Base-by-base conservation (phyloP, 306 rosid species). In the Prunus dulcis region DNA sequence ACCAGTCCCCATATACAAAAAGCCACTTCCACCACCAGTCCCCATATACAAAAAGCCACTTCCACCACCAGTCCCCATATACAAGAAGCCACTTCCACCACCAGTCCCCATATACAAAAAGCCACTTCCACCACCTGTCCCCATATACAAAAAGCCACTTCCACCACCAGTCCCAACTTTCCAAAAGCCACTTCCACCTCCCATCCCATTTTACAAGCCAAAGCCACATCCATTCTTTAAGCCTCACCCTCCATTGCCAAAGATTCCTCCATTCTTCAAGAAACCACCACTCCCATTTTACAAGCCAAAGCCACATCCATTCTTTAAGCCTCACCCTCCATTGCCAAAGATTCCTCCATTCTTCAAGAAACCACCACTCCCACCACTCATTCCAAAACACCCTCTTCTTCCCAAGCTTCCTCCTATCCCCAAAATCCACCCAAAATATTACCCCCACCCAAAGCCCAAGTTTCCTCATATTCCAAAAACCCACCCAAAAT, bases 151-250 rank as follows among this genome's bases (percentile, higher is more conserved):
- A 0, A 68, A 67, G 20, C 69, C 73, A 0, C 56, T 61, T 15
- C 84, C 86, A 0, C 85, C 90, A 0, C 84, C 70, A 0, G 3
- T 75, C 0, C 87, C 90, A 0, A 3, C 60, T 0, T 78, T 2
- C 19, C 23, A 58, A 0, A 80, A 86, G 9, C 88, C 90, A 0
- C 91, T 70, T 11, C 85, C 81, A 3, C 85, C 82, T 1, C 83
- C 78, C 12, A 55, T 45, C 15, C 85, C 88, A 38, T 50, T 27
- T 15, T 78, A 73, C 51, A 82, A 82, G 67, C 82, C 69, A 43
- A 69, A 69, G 14, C 83, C 82, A 20, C 87, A 67, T 34, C 82
- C 73, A 13, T 64, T 58, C 67, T 78, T 51, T 17, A 74, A 80
- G 70, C 79, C 79, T 15, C 27, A 0, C 49, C 83, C 60, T 25